phyloP scores from a whole-genome alignment of 2,329 filamentous ascomycete species.

The Amylocarpus encephaloides region DNA sequence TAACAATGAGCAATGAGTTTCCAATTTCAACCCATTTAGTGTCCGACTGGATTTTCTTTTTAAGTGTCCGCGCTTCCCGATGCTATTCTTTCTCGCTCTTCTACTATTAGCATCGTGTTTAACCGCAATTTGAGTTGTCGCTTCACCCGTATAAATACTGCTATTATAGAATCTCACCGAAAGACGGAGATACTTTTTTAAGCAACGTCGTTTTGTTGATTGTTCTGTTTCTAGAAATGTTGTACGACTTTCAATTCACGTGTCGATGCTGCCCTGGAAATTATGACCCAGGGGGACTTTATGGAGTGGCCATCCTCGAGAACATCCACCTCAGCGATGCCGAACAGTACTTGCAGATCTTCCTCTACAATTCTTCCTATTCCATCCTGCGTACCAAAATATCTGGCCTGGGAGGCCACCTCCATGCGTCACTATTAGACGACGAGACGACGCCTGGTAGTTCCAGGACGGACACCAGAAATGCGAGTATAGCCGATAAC shows the following conservation, averaged over 20 bases:
- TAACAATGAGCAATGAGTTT: background rate
- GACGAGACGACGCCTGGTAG: slow-evolving; percentile 9
- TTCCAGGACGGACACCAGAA: slow-evolving; percentile 11
- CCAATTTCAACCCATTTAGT: background rate
- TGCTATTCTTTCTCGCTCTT: too few relatives aligned
- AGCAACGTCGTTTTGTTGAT: too few relatives aligned
- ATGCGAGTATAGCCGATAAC: slow-evolving; percentile 7
- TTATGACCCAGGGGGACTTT: background rate
- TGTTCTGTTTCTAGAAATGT: too few relatives aligned
- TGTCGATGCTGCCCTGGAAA: too few relatives aligned
- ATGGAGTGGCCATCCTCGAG: slow-evolving; percentile 9
- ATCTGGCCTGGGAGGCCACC: slow-evolving; percentile 6
- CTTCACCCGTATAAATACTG: too few relatives aligned
- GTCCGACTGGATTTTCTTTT: background rate
- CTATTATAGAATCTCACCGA: too few relatives aligned
- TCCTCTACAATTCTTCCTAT: slow-evolving; percentile 9
- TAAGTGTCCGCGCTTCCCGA: too few relatives aligned
- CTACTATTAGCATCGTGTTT: too few relatives aligned
- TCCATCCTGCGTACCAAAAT: slow-evolving; percentile 13
- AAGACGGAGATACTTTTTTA: too few relatives aligned
- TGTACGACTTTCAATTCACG: too few relatives aligned
- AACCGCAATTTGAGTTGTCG: too few relatives aligned
- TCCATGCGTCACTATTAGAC: background rate
- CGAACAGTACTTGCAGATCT: slow-evolving; percentile 16
- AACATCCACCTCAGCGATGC: slow-evolving; percentile 6